Evolutionary conservation across 257 asterid genomes (phyloP).

Genomic region (Fraxinus excelsior): DNA sequence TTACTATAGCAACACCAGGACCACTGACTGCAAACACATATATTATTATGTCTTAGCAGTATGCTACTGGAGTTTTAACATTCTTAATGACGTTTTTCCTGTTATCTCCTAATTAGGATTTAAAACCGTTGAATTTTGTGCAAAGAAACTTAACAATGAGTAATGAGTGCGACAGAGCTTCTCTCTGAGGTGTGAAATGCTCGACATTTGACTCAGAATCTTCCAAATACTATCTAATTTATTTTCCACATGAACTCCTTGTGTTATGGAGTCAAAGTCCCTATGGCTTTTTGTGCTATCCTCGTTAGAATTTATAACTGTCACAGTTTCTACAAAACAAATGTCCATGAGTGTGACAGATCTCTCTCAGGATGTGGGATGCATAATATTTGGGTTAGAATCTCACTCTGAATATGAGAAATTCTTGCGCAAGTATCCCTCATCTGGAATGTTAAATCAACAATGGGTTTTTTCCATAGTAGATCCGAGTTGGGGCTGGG

Average conservation of each 20-base stretch:
- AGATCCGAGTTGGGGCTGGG: neutral
- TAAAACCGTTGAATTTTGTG: neutral
- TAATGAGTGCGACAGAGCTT: neutral
- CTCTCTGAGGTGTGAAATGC: neutral
- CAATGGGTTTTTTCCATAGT: neutral
- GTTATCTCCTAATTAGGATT: neutral
- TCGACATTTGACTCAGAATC: neutral
- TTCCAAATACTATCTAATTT: neutral
- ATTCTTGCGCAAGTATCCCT: neutral
- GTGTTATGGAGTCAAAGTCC: neutral
- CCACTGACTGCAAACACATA: neutral
- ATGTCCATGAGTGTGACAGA: neutral
- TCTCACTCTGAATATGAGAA: neutral
- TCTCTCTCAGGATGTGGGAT: neutral
- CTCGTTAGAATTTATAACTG: neutral
- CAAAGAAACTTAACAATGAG: neutral
- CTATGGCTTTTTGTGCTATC: neutral
- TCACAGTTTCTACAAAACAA: neutral
- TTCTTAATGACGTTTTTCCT: neutral
- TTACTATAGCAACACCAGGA: neutral
- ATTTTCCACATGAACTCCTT: neutral
- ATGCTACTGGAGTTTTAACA: slow-evolving; percentile 1
- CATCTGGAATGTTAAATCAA: neutral
- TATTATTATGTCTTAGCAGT: neutral
- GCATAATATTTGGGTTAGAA: neutral